Evolutionary conservation across 73 alveolate species (phyloP), one percentile per base, ranked within the genome.

Genomic region (Paramecium biaurelia): DNA sequence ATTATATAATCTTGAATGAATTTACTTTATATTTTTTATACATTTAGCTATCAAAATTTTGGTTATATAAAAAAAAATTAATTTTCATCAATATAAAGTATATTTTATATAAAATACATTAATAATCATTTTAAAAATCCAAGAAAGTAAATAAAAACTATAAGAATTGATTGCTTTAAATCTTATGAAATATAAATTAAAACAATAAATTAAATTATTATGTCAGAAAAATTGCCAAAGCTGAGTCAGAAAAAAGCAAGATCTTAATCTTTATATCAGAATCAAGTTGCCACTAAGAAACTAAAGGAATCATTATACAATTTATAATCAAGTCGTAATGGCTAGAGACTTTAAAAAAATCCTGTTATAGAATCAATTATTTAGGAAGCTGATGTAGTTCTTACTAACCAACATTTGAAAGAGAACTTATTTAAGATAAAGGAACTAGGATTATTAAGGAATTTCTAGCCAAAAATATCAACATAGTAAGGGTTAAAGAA

Each of bases 321-420:
- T 32, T 63, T 2, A 28, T 30, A 26, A 12, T 26, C 84, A 18
- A 63, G 47, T 63, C 41, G 84, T 2, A 5, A 26, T 63, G 84
- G 84, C 26, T 24, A 26, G 26, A 63, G 24, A n/a, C 14, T 49
- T 63, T n/a, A 63, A 74, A 74, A 20, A 74, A 74, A 74, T 37
- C 87, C 87, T 74, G 42, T 74, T 12, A 74, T 74, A 14, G 87
- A 74, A 20, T 37, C 37, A 12, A 74, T 74, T 74, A 68, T 74
- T 74, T 18, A n/a, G 11, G 87, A 74, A 37, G 87, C 87, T 37
- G 59, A 74, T 37, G 26, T 32, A 23, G 32, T 74, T 28, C 21
- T 74, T n/a, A 37, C 37, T 2, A 74, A 74, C 7, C 12, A 34
- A 2, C 37, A 74, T 37, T 5, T 74, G 8, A 37, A 74, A n/a